Evolutionary conservation across 345 rosid species (phyloP).

Genomic region (Mangifera indica): DNA sequence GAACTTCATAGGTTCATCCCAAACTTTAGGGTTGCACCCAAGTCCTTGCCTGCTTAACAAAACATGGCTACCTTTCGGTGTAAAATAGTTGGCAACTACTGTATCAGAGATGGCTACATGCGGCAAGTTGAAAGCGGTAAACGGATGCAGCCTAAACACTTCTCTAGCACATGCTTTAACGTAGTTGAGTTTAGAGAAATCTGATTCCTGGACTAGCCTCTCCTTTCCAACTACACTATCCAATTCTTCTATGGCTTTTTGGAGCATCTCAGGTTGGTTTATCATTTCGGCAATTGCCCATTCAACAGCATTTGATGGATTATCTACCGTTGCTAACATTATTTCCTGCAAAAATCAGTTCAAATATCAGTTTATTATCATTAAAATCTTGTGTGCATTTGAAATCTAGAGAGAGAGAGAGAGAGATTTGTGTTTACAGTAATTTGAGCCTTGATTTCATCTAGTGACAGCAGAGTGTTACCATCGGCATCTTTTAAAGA

Average conservation of each 20-base stretch:
- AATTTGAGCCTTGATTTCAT: constrained; percentile 54
- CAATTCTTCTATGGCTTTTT: constrained; percentile 41
- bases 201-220: constrained; percentile 50
- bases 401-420: not conserved
- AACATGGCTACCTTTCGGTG: constrained; percentile 54
- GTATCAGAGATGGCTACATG: constrained; percentile 35
- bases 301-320: constrained; percentile 55
- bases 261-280: constrained; percentile 40
- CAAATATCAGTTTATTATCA: not conserved
- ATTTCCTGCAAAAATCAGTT: constrained; percentile 33
- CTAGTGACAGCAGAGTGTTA: constrained; percentile 29
- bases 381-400: no score
- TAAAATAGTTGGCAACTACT: constrained; percentile 38
- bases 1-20: constrained; percentile 47
- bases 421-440: constrained; percentile 22
- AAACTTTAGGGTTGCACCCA: constrained; percentile 46
- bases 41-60: constrained; percentile 41
- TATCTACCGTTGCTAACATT: constrained; percentile 51
- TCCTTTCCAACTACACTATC: constrained; percentile 49
- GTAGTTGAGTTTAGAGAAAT: constrained; percentile 40
- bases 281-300: constrained; percentile 64
- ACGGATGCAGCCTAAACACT: constrained; percentile 52
- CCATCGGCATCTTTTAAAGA: constrained; percentile 30
- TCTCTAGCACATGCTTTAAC: constrained; percentile 54
- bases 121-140: constrained; percentile 44